Evolutionary conservation across 495 filamentous ascomycete species (phyloP).

Genomic region (Copromyces sp.): DNA sequence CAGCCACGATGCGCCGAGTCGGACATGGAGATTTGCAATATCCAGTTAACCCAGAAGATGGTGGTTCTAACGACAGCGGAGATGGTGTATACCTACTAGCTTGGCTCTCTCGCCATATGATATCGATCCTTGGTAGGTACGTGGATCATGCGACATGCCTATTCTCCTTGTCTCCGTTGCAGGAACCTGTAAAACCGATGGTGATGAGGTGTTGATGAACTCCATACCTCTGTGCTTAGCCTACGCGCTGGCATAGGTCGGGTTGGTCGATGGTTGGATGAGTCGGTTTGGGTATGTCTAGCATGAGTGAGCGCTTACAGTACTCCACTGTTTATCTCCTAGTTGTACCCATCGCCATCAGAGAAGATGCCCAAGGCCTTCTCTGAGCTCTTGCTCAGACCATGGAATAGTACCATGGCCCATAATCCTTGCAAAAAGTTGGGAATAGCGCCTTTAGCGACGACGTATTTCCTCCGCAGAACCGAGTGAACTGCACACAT

Average conservation of each 20-base stretch:
- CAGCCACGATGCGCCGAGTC: background rate
- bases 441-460: no score
- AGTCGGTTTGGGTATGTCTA: background rate
- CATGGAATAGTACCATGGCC: no score
- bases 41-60: background rate
- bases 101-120: background rate
- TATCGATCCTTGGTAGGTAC: background rate
- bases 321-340: background rate
- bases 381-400: no score
- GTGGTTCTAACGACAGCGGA: background rate
- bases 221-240: background rate
- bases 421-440: no score
- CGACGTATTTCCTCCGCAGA: no score
- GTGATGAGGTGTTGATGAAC: background rate
- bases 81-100: background rate
- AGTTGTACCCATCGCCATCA: no score
- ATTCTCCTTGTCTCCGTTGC: no score
- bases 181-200: background rate
- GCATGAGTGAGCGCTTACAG: background rate
- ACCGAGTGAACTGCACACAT: no score
- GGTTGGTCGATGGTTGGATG: background rate
- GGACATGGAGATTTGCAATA: background rate
- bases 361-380: no score
- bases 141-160: background rate
- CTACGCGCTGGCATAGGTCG: background rate